phyloP scores from a whole-genome alignment of 2,329 filamentous ascomycete genomes.

The Penicillium sclerotiorum region DNA sequence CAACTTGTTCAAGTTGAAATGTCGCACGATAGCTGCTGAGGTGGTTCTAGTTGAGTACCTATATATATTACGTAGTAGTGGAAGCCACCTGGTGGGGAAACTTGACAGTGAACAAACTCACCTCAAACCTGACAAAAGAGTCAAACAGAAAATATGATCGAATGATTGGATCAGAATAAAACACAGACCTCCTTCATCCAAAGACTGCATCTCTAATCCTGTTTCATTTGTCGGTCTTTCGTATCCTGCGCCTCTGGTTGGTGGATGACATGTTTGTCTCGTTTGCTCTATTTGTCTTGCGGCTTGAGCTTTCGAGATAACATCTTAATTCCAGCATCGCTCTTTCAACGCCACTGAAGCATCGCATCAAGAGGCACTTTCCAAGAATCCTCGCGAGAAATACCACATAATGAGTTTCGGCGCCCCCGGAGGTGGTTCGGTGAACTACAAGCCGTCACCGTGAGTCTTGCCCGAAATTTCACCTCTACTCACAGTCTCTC shows the following conservation, averaged over 20 bases:
- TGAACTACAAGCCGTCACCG: slow-evolving; percentile 70
- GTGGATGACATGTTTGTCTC: slow-evolving; percentile 24
- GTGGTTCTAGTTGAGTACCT: too few species aligned
- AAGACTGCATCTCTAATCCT: neutral
- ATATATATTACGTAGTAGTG: too few species aligned
- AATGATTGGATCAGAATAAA: neutral
- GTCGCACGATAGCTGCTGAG: too few species aligned
- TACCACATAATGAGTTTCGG: slow-evolving; percentile 60
- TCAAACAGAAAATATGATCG: neutral
- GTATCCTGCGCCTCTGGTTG: slow-evolving; percentile 16
- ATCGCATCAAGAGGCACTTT: neutral
- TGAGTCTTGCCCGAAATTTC: slow-evolving; percentile 46
- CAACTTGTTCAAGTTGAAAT: too few species aligned
- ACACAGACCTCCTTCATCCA: neutral
- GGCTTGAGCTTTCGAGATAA: slow-evolving; percentile 9
- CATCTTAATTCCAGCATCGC: neutral
- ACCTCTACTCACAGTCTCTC: slow-evolving; percentile 7
- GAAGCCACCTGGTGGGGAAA: too few species aligned
- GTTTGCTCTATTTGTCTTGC: slow-evolving; percentile 36
- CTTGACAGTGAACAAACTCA: neutral
- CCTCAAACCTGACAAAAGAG: neutral
- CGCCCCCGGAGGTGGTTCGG: slow-evolving; percentile 66
- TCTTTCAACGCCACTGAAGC: neutral
- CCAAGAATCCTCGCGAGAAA: neutral
- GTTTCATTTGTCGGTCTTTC: slow-evolving; percentile 4